Base-by-base conservation (phyloP, 768 basidiomycete genomes). In the Cystobasidium ongulense region DNA sequence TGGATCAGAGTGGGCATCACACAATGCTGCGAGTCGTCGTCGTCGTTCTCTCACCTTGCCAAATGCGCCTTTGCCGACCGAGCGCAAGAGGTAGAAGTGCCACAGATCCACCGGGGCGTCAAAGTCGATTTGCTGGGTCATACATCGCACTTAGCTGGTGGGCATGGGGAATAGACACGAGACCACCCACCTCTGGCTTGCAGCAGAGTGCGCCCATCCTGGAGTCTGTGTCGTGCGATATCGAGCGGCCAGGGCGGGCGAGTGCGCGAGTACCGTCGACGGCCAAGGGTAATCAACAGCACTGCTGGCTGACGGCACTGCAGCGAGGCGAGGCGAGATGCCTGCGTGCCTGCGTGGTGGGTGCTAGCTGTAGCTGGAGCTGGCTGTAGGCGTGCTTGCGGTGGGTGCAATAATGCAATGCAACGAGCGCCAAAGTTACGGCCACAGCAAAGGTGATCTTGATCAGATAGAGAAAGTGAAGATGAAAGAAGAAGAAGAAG, bases 61-160 rank as follows among this genome's bases (percentile, higher is more conserved):
- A 84, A 98, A 99, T 29, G 95, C 92, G 54, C 96, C 95, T 81
- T 92, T 96, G 52, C 96, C 96, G 17, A 98, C 91, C 25, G 90
- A 91, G 61, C 93, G 87, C 80, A 96, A 88, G 59, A 99, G 89
- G 80, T 95, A 91, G 80, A 98, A 99, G 83, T 98, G 95, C 83
- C 89, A 98, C 62, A 99, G 88, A 80, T 87, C 91, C 81, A 92
- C 89, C 79, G 92, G 90, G 59, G 85, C 84, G 76, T 90, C 88
- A 81, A 90, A 91, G 83, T 93, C 91, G 77, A 93, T 86, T 25
- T 90, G 89, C 82, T 90, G 73, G 29, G n/a, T n/a, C n/a, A n/a
- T n/a, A n/a, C n/a, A n/a, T n/a, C n/a, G n/a, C n/a, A n/a, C n/a
- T n/a, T n/a, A n/a, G n/a, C n/a, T n/a, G n/a, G 41, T 8, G 18